Evolutionary conservation across 2,329 filamentous ascomycete genomes (phyloP).

Genomic region (Myriosclerotinia scirpicola): DNA sequence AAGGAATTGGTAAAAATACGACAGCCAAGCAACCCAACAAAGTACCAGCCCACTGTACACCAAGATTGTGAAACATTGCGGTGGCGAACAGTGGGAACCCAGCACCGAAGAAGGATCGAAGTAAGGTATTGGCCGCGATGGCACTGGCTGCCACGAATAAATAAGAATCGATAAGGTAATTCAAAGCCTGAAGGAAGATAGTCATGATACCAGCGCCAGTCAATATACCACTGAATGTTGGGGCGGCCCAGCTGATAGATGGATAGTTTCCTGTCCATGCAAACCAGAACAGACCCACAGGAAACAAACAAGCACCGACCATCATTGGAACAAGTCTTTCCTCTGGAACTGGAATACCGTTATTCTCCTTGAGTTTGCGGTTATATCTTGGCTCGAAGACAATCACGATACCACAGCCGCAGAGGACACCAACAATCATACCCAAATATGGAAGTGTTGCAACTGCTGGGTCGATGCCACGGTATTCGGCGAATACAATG

Average conservation of each 20-base stretch:
- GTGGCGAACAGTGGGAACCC: conserved; percentile 41
- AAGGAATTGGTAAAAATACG: conserved; percentile 47
- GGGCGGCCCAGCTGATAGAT: conserved; percentile 42
- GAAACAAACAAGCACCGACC: conserved; percentile 43
- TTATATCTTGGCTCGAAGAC: conserved; percentile 64
- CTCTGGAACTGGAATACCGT: conserved; percentile 41
- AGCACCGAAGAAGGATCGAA: conserved; percentile 30
- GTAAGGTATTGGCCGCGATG: conserved; percentile 32
- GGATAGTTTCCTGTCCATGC: conserved; percentile 43
- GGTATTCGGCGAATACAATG: conserved; percentile 46
- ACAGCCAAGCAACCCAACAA: conserved; percentile 45
- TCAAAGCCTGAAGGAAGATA: conserved; percentile 49
- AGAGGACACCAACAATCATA: conserved; percentile 62
- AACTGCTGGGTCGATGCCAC: conserved; percentile 41
- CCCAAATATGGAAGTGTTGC: conserved; percentile 39
- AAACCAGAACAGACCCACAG: conserved; percentile 43
- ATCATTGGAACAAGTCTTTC: conserved; percentile 45
- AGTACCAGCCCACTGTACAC: conserved; percentile 44
- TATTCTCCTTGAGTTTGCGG: conserved; percentile 43
- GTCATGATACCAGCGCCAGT: conserved; percentile 61
- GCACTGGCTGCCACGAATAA: conserved; percentile 31
- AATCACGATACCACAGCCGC: conserved; percentile 63
- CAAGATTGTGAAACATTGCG: conserved; percentile 43
- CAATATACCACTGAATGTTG: conserved; percentile 45
- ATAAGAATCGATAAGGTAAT: conserved; percentile 31